A percentile compares a stretch with the other conserved stretches of the same genome.
Evolutionary conservation across 176 grass and related monocot genomes (phyloP).

Genomic region (Musa troglodytarum): DNA sequence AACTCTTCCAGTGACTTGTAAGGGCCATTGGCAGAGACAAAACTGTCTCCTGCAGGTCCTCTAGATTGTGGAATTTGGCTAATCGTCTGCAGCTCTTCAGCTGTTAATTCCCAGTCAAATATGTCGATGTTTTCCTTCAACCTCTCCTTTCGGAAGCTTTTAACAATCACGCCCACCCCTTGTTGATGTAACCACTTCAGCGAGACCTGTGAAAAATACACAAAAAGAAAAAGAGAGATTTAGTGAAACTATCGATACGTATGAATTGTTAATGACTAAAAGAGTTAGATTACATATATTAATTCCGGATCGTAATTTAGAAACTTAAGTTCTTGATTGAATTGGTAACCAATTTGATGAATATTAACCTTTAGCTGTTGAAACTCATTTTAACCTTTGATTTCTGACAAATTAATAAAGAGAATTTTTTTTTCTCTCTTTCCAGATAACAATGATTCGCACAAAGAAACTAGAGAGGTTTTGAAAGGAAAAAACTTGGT

Average conservation of each 20-base stretch:
- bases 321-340: no score
- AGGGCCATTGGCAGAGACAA: slow-evolving; percentile 3
- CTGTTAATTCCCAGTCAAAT: slow-evolving; percentile 34
- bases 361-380: no score
- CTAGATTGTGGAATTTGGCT: slow-evolving; percentile 30
- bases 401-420: no score
- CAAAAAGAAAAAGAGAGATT: not conserved
- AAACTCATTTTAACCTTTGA: no score
- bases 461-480: no score
- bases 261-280: not conserved
- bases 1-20: not conserved
- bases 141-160: slow-evolving; percentile 51
- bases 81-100: slow-evolving; percentile 39
- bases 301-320: no score
- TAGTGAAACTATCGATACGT: not conserved
- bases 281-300: no score
- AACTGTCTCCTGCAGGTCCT: not conserved
- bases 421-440: no score
- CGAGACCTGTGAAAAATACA: slow-evolving; percentile 24
- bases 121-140: slow-evolving; percentile 31
- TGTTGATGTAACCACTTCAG: slow-evolving; percentile 50
- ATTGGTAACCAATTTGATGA: no score
- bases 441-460: no score
- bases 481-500: no score
- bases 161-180: slow-evolving; percentile 31